These are phyloP conservation scores for Phytophthora brassicae DNA, from an alignment of 352 stramenopile genomes.

Conservation along the genomic window DNA sequence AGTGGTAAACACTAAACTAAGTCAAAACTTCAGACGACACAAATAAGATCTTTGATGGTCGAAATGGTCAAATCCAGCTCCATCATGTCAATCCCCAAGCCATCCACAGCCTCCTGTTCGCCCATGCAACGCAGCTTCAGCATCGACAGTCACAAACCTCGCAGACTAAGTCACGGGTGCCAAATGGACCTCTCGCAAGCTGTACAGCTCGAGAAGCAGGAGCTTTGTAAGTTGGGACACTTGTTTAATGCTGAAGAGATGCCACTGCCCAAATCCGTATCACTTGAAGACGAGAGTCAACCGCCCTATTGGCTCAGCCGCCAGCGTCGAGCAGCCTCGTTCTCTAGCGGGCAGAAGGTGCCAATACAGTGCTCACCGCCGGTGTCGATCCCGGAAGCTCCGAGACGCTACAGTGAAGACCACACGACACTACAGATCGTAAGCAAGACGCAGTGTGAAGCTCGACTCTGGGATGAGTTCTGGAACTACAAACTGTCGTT, in stretches of 20 bases:
- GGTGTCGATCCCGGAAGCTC: slow-evolving; percentile 45
- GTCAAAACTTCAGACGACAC: neutral
- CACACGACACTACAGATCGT: slow-evolving; percentile 10
- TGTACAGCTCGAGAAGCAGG: slow-evolving; percentile 36
- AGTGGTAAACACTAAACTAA: slow-evolving; percentile 8
- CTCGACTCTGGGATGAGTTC: slow-evolving; percentile 59
- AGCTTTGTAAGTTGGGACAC: slow-evolving; percentile 27
- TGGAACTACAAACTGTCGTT: slow-evolving; percentile 79
- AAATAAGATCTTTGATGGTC: neutral
- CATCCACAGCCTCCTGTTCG: neutral
- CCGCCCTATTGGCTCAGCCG: slow-evolving; percentile 25
- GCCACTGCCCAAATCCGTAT: slow-evolving; percentile 6
- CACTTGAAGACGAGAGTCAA: neutral
- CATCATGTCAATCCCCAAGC: slow-evolving; percentile 8
- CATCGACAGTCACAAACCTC: slow-evolving; percentile 12
- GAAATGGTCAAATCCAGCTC: slow-evolving; percentile 19
- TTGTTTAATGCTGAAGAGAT: neutral
- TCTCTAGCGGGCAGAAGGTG: slow-evolving; percentile 21
- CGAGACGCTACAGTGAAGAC: slow-evolving; percentile 35
- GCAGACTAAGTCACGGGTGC: slow-evolving; percentile 27
- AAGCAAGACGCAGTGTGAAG: slow-evolving; percentile 48
- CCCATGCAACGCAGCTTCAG: slow-evolving; percentile 23
- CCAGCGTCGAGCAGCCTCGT: slow-evolving; percentile 37
- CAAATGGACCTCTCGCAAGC: slow-evolving; percentile 37
- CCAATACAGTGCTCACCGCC: slow-evolving; percentile 47